phyloP scores from a whole-genome alignment of 2,329 filamentous ascomycete species.

The Scytalidium sp. region DNA sequence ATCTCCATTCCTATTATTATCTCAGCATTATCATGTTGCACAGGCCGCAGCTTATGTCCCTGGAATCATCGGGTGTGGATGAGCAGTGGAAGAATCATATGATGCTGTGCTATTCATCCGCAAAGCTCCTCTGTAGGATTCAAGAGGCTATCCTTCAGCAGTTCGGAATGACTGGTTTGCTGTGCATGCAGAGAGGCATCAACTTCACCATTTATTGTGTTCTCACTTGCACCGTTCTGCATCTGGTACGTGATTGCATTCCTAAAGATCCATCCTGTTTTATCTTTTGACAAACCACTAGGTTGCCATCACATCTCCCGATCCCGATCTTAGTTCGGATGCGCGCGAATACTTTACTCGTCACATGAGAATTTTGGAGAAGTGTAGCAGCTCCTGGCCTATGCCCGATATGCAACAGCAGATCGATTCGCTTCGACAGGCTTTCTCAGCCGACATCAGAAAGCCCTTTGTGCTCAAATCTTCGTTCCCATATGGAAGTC shows the following conservation, averaged over 20 bases:
- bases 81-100: slow-evolving; percentile 86
- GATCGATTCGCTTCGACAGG: slow-evolving; percentile 83
- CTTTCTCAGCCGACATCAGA: slow-evolving; percentile 81
- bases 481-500: slow-evolving; percentile 83
- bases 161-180: slow-evolving; percentile 75
- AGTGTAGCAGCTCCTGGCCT: slow-evolving; percentile 77
- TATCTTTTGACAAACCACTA: slow-evolving; percentile 31
- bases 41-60: slow-evolving; percentile 77
- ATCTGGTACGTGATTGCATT: slow-evolving; percentile 65
- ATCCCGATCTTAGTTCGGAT: slow-evolving; percentile 81
- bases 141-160: slow-evolving; percentile 79
- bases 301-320: slow-evolving; percentile 91
- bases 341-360: slow-evolving; percentile 86
- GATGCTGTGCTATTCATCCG: slow-evolving; percentile 78
- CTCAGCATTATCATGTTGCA: slow-evolving; percentile 83
- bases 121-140: slow-evolving; percentile 79
- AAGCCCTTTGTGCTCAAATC: slow-evolving; percentile 88
- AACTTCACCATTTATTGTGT: slow-evolving; percentile 95
- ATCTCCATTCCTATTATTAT: slow-evolving; percentile 86
- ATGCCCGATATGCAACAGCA: slow-evolving; percentile 89
- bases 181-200: slow-evolving; percentile 91
- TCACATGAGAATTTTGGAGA: slow-evolving; percentile 91
- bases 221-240: slow-evolving; percentile 87
- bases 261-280: slow-evolving; percentile 4
- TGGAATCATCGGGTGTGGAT: slow-evolving; percentile 67